These are phyloP conservation scores for Xylariaceae sp. DNA, from an alignment of 2,329 filamentous ascomycete species.

Conservation along the genomic window DNA sequence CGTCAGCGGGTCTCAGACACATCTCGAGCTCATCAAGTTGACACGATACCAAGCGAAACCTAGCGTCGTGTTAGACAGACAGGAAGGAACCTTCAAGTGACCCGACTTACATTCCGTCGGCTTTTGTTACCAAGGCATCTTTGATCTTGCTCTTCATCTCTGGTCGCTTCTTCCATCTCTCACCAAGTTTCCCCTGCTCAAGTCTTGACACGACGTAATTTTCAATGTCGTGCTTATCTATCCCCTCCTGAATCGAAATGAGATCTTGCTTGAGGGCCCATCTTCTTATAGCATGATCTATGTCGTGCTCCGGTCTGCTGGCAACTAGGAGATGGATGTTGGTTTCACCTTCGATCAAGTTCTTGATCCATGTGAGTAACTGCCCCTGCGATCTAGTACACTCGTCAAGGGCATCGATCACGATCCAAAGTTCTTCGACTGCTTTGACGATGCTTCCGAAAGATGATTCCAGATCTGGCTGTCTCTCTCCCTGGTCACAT, in stretches of 20 bases:
- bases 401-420: slow-evolving; percentile 32
- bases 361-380: background rate
- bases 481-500: background rate
- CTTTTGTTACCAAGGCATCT: slow-evolving; percentile 19
- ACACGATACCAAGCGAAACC: slow-evolving; percentile 15
- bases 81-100: background rate
- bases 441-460: slow-evolving; percentile 15
- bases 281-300: slow-evolving; percentile 18
- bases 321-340: slow-evolving; percentile 21
- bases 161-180: slow-evolving; percentile 22
- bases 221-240: slow-evolving; percentile 27
- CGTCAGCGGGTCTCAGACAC: background rate
- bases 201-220: slow-evolving; percentile 25
- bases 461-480: background rate
- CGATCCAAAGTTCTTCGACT: slow-evolving; percentile 21
- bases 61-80: slow-evolving; percentile 4
- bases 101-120: slow-evolving; percentile 30
- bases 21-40: slow-evolving; percentile 8
- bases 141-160: slow-evolving; percentile 26
- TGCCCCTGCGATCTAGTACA: slow-evolving; percentile 13
- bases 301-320: slow-evolving; percentile 28
- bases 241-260: slow-evolving; percentile 15
- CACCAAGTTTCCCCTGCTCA: slow-evolving; percentile 18
- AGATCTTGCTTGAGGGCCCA: slow-evolving; percentile 6
- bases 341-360: background rate